phyloP scores from a whole-genome alignment of 2,329 filamentous ascomycete species.

The Exophiala mesophila region DNA sequence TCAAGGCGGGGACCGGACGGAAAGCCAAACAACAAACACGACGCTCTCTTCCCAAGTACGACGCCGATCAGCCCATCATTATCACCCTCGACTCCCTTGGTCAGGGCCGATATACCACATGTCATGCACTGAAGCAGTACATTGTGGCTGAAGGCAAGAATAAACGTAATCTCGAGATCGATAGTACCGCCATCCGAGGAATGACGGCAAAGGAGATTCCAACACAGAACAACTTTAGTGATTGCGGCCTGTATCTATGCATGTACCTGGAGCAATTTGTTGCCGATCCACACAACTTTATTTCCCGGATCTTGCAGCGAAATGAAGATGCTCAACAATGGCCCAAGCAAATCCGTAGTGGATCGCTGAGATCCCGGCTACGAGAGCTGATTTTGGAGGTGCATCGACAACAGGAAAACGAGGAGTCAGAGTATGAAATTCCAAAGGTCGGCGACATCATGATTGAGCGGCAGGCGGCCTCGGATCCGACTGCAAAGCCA shows the following conservation, averaged over 20 bases:
- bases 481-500: background rate
- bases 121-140: conserved; percentile 66
- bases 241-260: conserved; percentile 84
- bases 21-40: conserved; percentile 27
- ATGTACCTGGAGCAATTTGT: conserved; percentile 82
- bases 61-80: conserved; percentile 60
- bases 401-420: conserved; percentile 22
- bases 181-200: conserved; percentile 47
- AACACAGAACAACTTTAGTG: conserved; percentile 73
- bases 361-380: conserved; percentile 21
- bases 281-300: conserved; percentile 65
- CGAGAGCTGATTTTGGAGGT: conserved; percentile 24
- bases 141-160: conserved; percentile 65
- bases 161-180: conserved; percentile 42
- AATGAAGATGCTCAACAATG: conserved; percentile 51
- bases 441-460: conserved; percentile 23
- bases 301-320: conserved; percentile 59
- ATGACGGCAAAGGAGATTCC: conserved; percentile 74
- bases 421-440: conserved; percentile 30
- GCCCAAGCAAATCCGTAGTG: conserved; percentile 21
- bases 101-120: conserved; percentile 56
- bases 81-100: conserved; percentile 85
- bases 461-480: conserved; percentile 11
- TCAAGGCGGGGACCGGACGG: conserved; percentile 16
- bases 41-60: conserved; percentile 37